phyloP scores from a whole-genome alignment of 1,139 yeast genomes.

The Blastobotrys indianensis region DNA sequence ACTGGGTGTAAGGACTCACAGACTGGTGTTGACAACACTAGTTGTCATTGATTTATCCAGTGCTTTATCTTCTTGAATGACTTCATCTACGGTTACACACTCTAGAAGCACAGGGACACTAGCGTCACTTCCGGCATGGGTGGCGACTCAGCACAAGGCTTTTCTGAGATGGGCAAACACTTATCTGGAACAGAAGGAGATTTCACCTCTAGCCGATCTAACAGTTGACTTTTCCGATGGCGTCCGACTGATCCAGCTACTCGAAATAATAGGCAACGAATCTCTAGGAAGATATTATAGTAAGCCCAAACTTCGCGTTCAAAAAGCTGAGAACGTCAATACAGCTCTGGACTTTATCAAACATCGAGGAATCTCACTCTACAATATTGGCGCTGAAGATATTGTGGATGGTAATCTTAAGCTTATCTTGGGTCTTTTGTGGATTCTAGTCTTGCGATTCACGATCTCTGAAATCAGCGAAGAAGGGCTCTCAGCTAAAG shows the following conservation, averaged over 20 bases:
- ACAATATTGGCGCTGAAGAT: conserved; percentile 63
- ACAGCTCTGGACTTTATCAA: conserved; percentile 52
- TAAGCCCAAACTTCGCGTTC: conserved; percentile 50
- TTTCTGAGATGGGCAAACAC: conserved; percentile 39
- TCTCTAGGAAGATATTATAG: conserved; percentile 35
- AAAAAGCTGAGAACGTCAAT: conserved; percentile 57
- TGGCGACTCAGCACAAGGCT: conserved; percentile 38
- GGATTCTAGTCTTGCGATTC: conserved; percentile 54
- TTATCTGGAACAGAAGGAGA: conserved; percentile 28
- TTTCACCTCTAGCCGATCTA: conserved; percentile 29
- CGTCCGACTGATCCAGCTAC: conserved; percentile 33
- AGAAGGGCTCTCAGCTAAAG: conserved; percentile 41
- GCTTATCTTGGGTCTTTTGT: conserved; percentile 56
- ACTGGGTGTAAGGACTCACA: too few species aligned
- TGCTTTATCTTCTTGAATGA: neutral
- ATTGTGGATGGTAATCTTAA: conserved; percentile 59
- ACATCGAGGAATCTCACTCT: conserved; percentile 47
- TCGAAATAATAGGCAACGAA: conserved; percentile 38
- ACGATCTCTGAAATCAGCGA: conserved; percentile 43
- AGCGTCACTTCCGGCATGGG: conserved; percentile 33
- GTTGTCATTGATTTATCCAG: too few species aligned
- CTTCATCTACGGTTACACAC: conserved; percentile 8
- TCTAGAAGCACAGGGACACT: conserved; percentile 7
- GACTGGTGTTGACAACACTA: neutral
- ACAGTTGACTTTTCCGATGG: conserved; percentile 33